A percentile compares a stretch with the other conserved stretches of the same genome.
Evolutionary conservation across 345 rosid species (phyloP).

Genomic region (Corymbia maculata): DNA sequence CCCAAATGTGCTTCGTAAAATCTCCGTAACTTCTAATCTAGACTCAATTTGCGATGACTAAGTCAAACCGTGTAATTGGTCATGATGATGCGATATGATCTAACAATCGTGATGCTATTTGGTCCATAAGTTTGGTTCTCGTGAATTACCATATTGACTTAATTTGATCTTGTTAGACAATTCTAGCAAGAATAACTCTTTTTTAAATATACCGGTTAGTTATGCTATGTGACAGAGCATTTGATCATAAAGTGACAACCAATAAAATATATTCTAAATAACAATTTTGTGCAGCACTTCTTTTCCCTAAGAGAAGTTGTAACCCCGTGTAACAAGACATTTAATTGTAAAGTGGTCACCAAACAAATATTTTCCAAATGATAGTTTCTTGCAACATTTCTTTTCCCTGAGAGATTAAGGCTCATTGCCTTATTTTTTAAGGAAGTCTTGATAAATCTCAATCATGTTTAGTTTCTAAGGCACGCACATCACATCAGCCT

Average conservation of each 20-base stretch:
- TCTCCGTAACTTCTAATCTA: neutral
- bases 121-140: too few species aligned
- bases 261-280: too few species aligned
- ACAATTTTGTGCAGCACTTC: too few species aligned
- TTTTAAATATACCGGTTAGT: too few species aligned
- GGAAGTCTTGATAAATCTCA: neutral
- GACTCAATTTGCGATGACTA: neutral
- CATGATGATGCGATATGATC: neutral
- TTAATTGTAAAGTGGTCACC: neutral
- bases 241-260: too few species aligned
- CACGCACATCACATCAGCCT: neutral
- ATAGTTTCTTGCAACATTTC: neutral
- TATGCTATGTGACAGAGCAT: too few species aligned
- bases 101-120: too few species aligned
- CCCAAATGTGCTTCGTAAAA: neutral
- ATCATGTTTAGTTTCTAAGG: neutral
- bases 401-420: neutral
- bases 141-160: too few species aligned
- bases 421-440: neutral
- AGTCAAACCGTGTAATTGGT: neutral
- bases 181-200: too few species aligned
- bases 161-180: too few species aligned
- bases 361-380: too few species aligned
- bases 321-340: neutral
- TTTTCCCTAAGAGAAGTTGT: too few species aligned